Base-by-base conservation (phyloP, 345 rosid species). In the Salix purpurea region DNA sequence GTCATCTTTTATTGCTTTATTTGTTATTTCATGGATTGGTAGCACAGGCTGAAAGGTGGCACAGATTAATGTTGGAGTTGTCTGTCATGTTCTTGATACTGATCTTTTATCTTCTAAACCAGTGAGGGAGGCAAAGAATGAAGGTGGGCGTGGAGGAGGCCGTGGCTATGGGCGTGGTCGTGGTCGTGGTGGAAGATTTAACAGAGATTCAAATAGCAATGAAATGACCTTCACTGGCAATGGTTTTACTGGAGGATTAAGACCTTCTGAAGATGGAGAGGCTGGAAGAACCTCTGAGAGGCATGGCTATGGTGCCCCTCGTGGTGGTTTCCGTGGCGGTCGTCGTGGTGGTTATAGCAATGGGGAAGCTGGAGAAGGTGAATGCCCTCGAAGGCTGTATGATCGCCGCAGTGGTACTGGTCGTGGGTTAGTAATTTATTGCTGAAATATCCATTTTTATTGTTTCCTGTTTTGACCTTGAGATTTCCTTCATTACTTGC, bases 401-500 rank as follows among this genome's bases (percentile, higher is more conserved):
- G 99, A 96, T 44, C 97, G 99, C 32, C 97, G 74, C 76, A 96
- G 98, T 78, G 97, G 97, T 64, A 96, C 97, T 70, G 99, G 98
- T 40, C 90, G 90, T 60, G 97, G 98, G 99, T 94, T n/a, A 68
- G 96, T 87, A 69, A 70, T 78, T 36, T 68, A 13, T 23, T 62
- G 19, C 23, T 46, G 21, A 16, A 32, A 60, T 48, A n/a, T 65
- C 4, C 11, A 3, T 18, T 44, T 66, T 28, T 37, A 14, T 34
- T 37, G 2, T 34, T 13, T 62, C 4, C 36, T 30, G 2, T 7
- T 4, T 24, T 46, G 26, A 69, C 7, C 48, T 14, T 7, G 28
- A 34, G 62, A 19, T 44, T n/a, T 24, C 11, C 64, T 34, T 75
- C n/a, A 39, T 12, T 56, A 56, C 60, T 9, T 65, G 24, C 2